phyloP scores from a whole-genome alignment of 2,329 filamentous ascomycete species.

The Aschersonia sp. region DNA sequence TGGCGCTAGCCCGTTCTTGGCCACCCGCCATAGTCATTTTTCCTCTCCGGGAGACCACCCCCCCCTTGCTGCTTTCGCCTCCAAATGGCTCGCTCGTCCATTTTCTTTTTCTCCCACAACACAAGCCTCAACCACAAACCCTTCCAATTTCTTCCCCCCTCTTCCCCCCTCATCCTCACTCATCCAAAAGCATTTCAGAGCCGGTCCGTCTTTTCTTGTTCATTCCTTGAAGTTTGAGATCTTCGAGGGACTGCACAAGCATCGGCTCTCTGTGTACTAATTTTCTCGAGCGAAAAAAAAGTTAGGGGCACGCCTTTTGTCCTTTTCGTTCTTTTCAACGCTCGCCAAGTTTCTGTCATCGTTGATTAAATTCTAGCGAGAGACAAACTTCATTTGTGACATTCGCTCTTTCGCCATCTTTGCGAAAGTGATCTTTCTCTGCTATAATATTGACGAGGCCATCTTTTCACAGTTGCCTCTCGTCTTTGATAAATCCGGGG shows the following conservation, averaged over 20 bases:
- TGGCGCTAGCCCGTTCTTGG: constrained; percentile 16
- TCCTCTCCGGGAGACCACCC: constrained; percentile 8
- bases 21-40: constrained; percentile 17
- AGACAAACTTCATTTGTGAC: constrained; percentile 12
- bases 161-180: constrained; percentile 13
- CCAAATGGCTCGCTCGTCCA: constrained; percentile 7
- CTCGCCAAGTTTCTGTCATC: not conserved
- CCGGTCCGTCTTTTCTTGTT: constrained; percentile 24
- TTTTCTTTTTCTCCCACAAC: constrained; percentile 19
- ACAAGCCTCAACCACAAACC: constrained; percentile 14
- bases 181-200: constrained; percentile 15
- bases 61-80: constrained; percentile 16
- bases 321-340: constrained; percentile 11
- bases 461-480: not conserved
- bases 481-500: not conserved
- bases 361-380: not conserved
- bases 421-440: no score
- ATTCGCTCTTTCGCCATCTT: not conserved
- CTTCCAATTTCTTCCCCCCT: constrained; percentile 11
- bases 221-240: constrained; percentile 31
- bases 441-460: not conserved
- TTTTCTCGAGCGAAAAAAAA: constrained; percentile 18
- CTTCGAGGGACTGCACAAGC: constrained; percentile 23
- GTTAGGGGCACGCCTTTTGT: constrained; percentile 16
- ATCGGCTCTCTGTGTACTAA: constrained; percentile 16